Evolutionary conservation across 2,329 filamentous ascomycete species (phyloP), one percentile per base, ranked within the genome.

Genomic region (Trichoderma sp.): DNA sequence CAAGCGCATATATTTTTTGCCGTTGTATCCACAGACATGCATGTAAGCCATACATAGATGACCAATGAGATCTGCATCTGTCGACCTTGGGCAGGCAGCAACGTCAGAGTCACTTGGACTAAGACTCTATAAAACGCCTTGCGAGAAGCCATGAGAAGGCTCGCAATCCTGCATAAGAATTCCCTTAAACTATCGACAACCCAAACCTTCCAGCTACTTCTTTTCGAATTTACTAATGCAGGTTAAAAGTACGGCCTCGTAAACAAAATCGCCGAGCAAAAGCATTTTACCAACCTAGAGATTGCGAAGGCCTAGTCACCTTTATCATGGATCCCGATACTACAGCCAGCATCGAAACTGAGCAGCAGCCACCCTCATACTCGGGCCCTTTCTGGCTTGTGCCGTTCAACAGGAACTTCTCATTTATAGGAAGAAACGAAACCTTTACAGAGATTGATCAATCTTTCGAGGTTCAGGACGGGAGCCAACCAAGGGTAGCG

Each of bases 391-490:
- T 53, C 35, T 68, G 57, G 58, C 27, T 68, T 9, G 66, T 68
- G 8, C 59, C 66, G 4, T 68, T 68, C 17, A 39, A 58, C 25
- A 54, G 66, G 17, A 68, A 68, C 50, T 8, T 60, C 27, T 64
- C 66, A 27, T 68, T 68, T 27, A 52, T 64, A 3, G 59, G 66
- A 5, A 52, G 66, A 13, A 39, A 58, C 7, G 50, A 32, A 9
- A 68, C 34, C 12, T 68, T 68, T 54, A 27, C 48, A 29, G 59
- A 64, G 3, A 68, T 68, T 56, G 66, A 68, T 12, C 37, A 17
- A 29, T 27, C 45, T 7, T 68, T 68, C 6, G 25, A 35, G 13
- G 66, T 68, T 6, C 52, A 53, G 29, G 39, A 64, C 12, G 57
- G 37, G 22, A 68, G 27, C 12, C 66, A 68, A 27, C 59, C 66